Evolutionary conservation across 768 basidiomycete genomes (phyloP), one percentile per base, ranked within the genome.

Genomic region (Naganishia antarctica): DNA sequence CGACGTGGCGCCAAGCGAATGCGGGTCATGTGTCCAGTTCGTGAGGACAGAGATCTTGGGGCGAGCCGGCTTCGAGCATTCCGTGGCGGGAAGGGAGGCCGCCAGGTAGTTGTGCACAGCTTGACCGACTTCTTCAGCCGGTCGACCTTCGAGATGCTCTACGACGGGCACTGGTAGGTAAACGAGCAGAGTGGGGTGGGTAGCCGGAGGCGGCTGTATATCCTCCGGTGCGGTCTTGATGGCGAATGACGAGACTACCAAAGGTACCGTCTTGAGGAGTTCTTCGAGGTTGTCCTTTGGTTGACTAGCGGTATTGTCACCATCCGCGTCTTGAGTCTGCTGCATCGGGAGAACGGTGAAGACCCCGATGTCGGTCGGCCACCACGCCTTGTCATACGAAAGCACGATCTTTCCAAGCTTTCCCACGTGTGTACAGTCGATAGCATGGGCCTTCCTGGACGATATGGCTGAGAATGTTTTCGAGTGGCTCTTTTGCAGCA

Each of bases 1-100:
- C 12, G 76, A 73, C 1, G 80, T 79, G 7, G 79, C 80, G 0
- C 80, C 80, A 29, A 66, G 63, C 0, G 77, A 72, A 67, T 70
- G 78, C 11, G 75, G 72, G 62, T 79, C 78, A 9, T 53, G 63
- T 0, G 71, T 48, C 80, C 80, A 80, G 32, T 68, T 50, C 7
- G 79, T 79, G 37, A 79, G 60, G 21, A 67, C 64, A 11, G 61
- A 50, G 21, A 61, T 50, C 12, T 23, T 60, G 1, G 76, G 76
- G 18, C 51, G 46, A 12, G 61, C 63, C 4, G 45, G 41, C n/a
- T 13, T 4, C 9, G n/a, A 6, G n/a, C n/a, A 13, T 21, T 51
- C n/a, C 13, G 43, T 7, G 6, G 28, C 28, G 0, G 50, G 63
- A 0, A 64, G 57, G 16, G 28, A 31, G n/a, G 51, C 28, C 4